These are phyloP conservation scores for Termitomyces eurrhizus DNA, from an alignment of 768 basidiomycete species.

Conservation along the genomic window DNA sequence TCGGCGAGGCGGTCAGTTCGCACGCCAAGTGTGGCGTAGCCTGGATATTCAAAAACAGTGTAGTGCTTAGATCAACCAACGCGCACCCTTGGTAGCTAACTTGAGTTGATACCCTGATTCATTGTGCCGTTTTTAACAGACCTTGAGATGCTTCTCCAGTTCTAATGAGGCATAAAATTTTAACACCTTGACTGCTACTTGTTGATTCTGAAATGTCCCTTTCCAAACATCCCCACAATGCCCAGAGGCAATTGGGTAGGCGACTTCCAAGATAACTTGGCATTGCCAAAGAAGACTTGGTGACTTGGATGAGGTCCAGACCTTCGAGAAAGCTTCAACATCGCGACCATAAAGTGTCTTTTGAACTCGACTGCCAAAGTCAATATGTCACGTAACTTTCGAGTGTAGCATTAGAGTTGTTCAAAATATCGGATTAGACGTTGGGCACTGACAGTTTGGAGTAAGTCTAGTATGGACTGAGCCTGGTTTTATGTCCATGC, in stretches of 20 bases:
- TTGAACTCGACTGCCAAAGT: conserved; percentile 7
- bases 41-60: conserved; percentile 2
- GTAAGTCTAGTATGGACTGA: conserved; percentile 11
- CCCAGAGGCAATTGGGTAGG: conserved; percentile 20
- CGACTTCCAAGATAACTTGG: conserved; percentile 8
- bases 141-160: conserved; percentile 22
- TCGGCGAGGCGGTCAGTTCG: conserved; percentile 29
- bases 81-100: conserved; percentile 18
- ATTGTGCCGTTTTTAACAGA: neutral
- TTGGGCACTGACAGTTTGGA: conserved; percentile 8
- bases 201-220: conserved; percentile 21
- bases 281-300: conserved; percentile 20
- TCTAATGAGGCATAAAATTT: conserved; percentile 14
- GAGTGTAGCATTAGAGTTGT: neutral
- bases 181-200: conserved; percentile 28
- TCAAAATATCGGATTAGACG: no score
- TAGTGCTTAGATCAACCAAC: neutral
- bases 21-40: conserved; percentile 37
- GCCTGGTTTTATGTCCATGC: conserved; percentile 3
- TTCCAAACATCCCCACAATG: conserved; percentile 28
- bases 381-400: conserved; percentile 10
- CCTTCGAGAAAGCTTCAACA: conserved; percentile 23
- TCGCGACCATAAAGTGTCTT: conserved; percentile 11
- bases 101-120: neutral
- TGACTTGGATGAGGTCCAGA: conserved; percentile 24